Evolutionary conservation across 345 rosid genomes (phyloP), one percentile per base, ranked within the genome.

Genomic region (Euclidium syriacum): DNA sequence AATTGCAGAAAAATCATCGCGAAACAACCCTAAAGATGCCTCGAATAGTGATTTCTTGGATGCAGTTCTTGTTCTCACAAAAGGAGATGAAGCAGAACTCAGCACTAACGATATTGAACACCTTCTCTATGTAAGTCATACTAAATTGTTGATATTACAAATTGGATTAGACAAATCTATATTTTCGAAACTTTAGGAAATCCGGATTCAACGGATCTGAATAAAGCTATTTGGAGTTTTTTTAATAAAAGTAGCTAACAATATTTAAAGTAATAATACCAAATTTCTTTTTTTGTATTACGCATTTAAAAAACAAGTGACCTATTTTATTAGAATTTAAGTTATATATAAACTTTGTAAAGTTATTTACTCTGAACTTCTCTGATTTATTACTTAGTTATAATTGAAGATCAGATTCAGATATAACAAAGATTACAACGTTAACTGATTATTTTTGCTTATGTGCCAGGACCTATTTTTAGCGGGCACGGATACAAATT

Each of bases 401-500:
- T n/a, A n/a, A n/a, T n/a, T n/a, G n/a, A n/a, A n/a, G n/a, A n/a
- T n/a, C n/a, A n/a, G n/a, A n/a, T n/a, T n/a, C 52, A 17, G 10
- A 32, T 1, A 9, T 27, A 5, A 27, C 43, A 16, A 41, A 32
- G 23, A 2, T 23, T 10, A 40, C 48, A 50, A 39, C 18, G 17
- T 41, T 43, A 59, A 57, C 38, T 29, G 25, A 23, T 30, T 4
- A 12, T 36, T 10, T 35, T 30, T 39, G 18, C 1, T n/a, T 22
- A 39, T 29, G n/a, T 58, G 1, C 36, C 52, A 81, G 81, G 84
- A 77, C 19, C 15, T 77, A 44, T 77, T 81, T 22, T 5, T 12
- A 14, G 86, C 68, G 2, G 86, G 84, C 1, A 72, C 75, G 0
- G 86, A 83, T 24, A 81, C 84, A 20, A 81, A 50, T 35, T 71